Conservation (phyloP, 108 stramenopile genomes). For the Parietichytrium sp. region DNA sequence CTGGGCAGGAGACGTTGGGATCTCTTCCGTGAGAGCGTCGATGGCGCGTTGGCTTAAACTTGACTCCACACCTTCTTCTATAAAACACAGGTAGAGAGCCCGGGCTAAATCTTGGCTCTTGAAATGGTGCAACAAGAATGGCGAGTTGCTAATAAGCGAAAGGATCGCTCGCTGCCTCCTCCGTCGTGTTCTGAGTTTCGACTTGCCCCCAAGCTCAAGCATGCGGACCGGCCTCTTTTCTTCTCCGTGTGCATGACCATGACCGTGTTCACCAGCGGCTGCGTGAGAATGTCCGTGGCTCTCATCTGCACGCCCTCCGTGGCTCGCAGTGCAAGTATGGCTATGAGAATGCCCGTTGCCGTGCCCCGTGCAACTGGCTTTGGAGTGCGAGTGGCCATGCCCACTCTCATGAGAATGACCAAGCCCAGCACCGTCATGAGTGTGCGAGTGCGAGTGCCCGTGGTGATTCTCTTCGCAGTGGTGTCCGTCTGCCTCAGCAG, state of each 20-base stretch:
- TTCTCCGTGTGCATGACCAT: too few species aligned
- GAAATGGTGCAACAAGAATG: not conserved
- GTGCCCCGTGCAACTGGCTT: too few species aligned
- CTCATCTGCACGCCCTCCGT: not conserved
- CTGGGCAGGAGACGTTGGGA: not conserved
- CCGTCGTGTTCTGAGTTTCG: not conserved
- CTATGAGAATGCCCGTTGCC: not conserved
- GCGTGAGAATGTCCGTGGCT: too few species aligned
- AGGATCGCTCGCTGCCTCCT: not conserved
- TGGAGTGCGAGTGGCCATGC: too few species aligned
- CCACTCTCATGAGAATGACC: too few species aligned
- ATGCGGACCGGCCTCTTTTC: not conserved
- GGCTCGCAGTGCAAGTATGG: not conserved
- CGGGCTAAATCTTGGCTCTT: not conserved
- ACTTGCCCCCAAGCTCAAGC: not conserved
- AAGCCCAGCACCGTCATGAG: too few species aligned
- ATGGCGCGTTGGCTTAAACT: not conserved
- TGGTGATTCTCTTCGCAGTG: too few species aligned
- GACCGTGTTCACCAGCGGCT: too few species aligned
- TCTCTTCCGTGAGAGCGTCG: not conserved
- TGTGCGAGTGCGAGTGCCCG: too few species aligned
- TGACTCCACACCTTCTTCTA: slow-evolving; percentile 15
- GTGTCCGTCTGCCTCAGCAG: too few species aligned
- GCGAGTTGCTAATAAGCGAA: not conserved
- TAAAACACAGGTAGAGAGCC: not conserved